Base-by-base conservation (phyloP, 2,329 filamentous ascomycete species). In the Verticillium zaregamsianum region DNA sequence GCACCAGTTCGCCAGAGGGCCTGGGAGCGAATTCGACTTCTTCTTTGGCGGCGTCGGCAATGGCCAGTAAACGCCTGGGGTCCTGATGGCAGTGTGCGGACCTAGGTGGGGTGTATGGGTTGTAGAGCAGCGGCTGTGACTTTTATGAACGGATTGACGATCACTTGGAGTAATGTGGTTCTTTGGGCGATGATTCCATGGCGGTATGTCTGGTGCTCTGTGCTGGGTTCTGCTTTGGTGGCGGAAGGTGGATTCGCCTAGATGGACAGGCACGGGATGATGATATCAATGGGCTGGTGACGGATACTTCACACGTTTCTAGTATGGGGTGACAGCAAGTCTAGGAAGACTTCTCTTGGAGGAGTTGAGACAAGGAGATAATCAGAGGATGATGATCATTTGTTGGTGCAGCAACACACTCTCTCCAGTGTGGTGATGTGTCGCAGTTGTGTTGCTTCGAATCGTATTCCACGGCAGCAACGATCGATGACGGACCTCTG, bases 21-120 rank as follows among this genome's bases (percentile, higher is more conserved):
- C 87, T 11, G 89, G 89, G 14, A 89, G 84, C 66, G 91, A 94
- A 70, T 77, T 95, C 68, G 91, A 94, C 72, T 93, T 92, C 75
- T 93, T 93, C 70, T 76, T 93, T 32, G 73, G 68, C 2, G 73
- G 72, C 7, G 60, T 61, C 32, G 65, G 63, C 54, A 58, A 60
- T 20, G 56, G 64, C 49, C 62, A 67, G 39, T 66, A 62, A 59
- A 15, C 14, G 6, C 37, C 15, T 7, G 37, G 5, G 6, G 6
- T 33, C 1, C 39, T 28, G 14, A n/a, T 14, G 31, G 25, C 23
- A 8, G 15, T 17, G 8, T 25, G 7, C 2, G 12, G 32, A 25
- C 7, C 6, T 17, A 14, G 32, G n/a, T 25, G 31, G 6, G 25
- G n/a, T 11, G 4, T 8, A 54, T 28, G 20, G 32, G 31, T 20